A percentile compares a stretch with the other conserved stretches of the same genome.
Evolutionary conservation across 352 stramenopile genomes (phyloP).

Genomic region (Blastocystis sp.): DNA sequence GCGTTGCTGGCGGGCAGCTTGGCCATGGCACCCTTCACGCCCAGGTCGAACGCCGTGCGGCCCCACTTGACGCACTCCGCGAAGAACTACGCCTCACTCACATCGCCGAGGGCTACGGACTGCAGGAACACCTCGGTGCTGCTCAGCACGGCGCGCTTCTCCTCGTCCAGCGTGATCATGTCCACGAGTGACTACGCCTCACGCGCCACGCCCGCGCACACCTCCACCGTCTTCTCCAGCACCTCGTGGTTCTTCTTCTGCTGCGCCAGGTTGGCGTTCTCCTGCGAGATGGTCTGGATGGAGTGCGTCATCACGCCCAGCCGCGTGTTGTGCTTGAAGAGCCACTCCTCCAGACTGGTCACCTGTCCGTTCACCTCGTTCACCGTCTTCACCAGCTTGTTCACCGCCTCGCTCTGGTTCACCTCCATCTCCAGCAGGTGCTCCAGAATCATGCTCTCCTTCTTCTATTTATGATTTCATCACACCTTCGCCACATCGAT

Average conservation of each 20-base stretch:
- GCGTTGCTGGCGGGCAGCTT: constrained; percentile 3
- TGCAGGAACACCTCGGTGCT: not conserved
- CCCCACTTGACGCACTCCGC: constrained; percentile 40
- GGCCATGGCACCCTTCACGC: constrained; percentile 7
- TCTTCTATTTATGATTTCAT: constrained; percentile 15
- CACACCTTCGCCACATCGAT: constrained; percentile 3
- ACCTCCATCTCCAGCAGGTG: constrained; percentile 63
- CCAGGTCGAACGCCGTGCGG: not conserved
- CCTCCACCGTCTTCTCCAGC: no score
- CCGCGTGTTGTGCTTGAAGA: constrained; percentile 28
- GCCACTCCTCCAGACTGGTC: constrained; percentile 15
- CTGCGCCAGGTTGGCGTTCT: constrained; percentile 35
- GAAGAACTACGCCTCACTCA: not conserved
- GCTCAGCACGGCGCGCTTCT: constrained; percentile 2
- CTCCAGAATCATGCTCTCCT: constrained; percentile 49
- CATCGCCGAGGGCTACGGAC: not conserved
- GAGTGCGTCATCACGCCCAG: constrained; percentile 53
- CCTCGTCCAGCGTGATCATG: constrained; percentile 40
- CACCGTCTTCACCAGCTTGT: not conserved
- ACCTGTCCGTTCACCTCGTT: not conserved
- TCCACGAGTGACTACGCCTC: not conserved
- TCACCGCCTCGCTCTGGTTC: constrained; percentile 14
- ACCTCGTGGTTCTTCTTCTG: constrained; percentile 31
- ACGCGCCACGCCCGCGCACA: no score
- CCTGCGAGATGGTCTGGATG: constrained; percentile 14